phyloP scores from a whole-genome alignment of 202 grass and related monocot genomes.

The Tripidium arundinaceum region DNA sequence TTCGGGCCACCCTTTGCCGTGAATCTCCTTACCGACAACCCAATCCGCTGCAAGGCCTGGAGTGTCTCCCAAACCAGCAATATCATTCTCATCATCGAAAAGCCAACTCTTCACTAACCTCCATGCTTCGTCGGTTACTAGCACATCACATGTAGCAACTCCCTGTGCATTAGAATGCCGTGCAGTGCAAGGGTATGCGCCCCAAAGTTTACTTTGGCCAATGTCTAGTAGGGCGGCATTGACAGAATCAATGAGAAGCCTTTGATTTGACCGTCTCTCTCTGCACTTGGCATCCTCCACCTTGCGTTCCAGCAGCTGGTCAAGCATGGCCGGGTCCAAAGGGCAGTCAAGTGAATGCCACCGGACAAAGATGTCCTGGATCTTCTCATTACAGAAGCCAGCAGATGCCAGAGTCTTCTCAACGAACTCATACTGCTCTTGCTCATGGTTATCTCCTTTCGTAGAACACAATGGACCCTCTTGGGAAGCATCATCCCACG shows the following conservation, averaged over 20 bases:
- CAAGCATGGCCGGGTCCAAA: constrained; percentile 49
- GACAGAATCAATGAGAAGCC: constrained; percentile 84
- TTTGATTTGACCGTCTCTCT: constrained; percentile 70
- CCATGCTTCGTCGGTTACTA: constrained; percentile 48
- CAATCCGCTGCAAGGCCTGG: constrained; percentile 40
- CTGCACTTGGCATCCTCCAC: constrained; percentile 72
- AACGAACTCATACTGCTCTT: constrained; percentile 50
- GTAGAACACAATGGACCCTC: constrained; percentile 26
- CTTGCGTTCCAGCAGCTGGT: constrained; percentile 69
- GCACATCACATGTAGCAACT: constrained; percentile 23
- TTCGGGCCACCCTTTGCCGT: constrained; percentile 49
- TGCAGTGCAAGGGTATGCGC: constrained; percentile 48
- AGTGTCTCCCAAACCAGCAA: constrained; percentile 25
- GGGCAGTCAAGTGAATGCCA: constrained; percentile 73
- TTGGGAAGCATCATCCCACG: constrained; percentile 58
- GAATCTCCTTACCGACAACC: constrained; percentile 55
- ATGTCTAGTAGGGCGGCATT: constrained; percentile 70
- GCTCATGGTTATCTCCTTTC: constrained; percentile 40
- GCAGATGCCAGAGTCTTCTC: constrained; percentile 53
- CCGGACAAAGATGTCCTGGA: constrained; percentile 36
- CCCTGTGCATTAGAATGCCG: constrained; percentile 5
- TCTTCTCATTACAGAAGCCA: constrained; percentile 38
- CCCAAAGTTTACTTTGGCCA: constrained; percentile 45
- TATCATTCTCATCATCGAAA: constrained; percentile 34
- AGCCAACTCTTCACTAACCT: constrained; percentile 59